Percentiles rank a stretch among this genome's conserved stretches.
These are phyloP conservation scores for Beauveria medogensis DNA, from an alignment of 2,329 filamentous ascomycete species.

Conservation along the genomic window DNA sequence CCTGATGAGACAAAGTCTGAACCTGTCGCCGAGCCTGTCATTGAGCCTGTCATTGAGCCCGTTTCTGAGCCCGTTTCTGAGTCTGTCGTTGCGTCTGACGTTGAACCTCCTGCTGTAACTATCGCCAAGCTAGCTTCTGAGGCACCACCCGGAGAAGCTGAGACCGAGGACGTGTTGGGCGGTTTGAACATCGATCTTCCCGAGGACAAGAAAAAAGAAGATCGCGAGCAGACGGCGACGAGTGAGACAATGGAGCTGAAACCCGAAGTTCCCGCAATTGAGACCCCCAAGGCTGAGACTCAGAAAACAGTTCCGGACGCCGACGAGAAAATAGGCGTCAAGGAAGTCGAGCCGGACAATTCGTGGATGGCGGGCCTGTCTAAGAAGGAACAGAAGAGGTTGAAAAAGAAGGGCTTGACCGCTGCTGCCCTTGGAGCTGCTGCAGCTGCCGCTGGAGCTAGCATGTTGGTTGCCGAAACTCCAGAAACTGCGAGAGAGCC, in stretches of 20 bases:
- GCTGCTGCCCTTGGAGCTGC: not conserved
- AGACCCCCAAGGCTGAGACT: not conserved
- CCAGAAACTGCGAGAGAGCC: not conserved
- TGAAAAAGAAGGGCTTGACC: conserved; percentile 5
- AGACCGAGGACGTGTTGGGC: not conserved
- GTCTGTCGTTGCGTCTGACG: no score
- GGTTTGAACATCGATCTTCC: not conserved
- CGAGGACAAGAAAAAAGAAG: conserved; percentile 25
- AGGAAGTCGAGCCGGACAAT: conserved; percentile 2
- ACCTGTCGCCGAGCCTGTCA: not conserved
- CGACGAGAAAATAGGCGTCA: not conserved
- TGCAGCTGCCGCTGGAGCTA: not conserved
- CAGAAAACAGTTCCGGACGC: not conserved
- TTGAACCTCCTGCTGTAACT: not conserved
- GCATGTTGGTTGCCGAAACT: not conserved
- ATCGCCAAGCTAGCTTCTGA: not conserved
- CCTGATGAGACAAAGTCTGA: not conserved
- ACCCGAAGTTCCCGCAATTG: not conserved
- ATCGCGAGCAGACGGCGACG: conserved; percentile 18
- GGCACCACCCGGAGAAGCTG: not conserved
- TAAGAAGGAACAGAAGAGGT: conserved; percentile 26
- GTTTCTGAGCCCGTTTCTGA: not conserved
- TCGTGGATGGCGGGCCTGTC: conserved; percentile 3
- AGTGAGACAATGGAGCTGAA: not conserved
- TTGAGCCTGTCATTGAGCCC: no score